These are phyloP conservation scores for Fusarium avenaceum DNA, from an alignment of 2,329 filamentous ascomycete genomes.

Conservation along the genomic window DNA sequence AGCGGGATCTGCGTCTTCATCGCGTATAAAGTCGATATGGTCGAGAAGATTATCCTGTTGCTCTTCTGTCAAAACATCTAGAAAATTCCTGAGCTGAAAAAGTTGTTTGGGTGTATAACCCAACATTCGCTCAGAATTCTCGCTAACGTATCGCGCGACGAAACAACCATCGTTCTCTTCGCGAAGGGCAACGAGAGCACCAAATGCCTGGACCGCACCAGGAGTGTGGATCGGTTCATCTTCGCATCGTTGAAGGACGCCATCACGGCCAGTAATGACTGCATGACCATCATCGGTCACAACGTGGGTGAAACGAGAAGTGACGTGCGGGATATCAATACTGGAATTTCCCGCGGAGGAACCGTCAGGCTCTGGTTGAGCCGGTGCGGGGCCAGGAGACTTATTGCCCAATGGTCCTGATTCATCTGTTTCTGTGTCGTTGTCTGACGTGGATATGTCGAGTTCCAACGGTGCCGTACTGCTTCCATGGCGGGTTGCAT, in stretches of 20 bases:
- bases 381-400: background rate
- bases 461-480: constrained; percentile 52
- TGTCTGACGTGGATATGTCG: constrained; percentile 52
- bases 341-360: constrained; percentile 44
- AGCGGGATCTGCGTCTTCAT: constrained; percentile 81
- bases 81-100: constrained; percentile 80
- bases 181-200: constrained; percentile 79
- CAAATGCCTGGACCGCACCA: constrained; percentile 85
- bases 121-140: constrained; percentile 81
- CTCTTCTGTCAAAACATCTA: constrained; percentile 86
- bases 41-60: constrained; percentile 87
- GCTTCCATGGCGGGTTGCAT: constrained; percentile 58
- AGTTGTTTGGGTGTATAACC: constrained; percentile 83
- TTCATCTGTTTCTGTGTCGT: constrained; percentile 53
- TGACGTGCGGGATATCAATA: constrained; percentile 65
- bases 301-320: constrained; percentile 82
- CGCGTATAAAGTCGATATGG: constrained; percentile 88
- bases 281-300: constrained; percentile 83
- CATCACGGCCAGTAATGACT: constrained; percentile 83
- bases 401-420: constrained; percentile 34
- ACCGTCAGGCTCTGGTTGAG: constrained; percentile 24
- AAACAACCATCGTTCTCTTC: constrained; percentile 78
- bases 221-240: constrained; percentile 93
- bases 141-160: constrained; percentile 79
- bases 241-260: constrained; percentile 82